A percentile compares a stretch with the other conserved stretches of the same genome.
These are phyloP conservation scores for Intubia oerlemansii DNA, from an alignment of 2,329 filamentous ascomycete species.

Conservation along the genomic window DNA sequence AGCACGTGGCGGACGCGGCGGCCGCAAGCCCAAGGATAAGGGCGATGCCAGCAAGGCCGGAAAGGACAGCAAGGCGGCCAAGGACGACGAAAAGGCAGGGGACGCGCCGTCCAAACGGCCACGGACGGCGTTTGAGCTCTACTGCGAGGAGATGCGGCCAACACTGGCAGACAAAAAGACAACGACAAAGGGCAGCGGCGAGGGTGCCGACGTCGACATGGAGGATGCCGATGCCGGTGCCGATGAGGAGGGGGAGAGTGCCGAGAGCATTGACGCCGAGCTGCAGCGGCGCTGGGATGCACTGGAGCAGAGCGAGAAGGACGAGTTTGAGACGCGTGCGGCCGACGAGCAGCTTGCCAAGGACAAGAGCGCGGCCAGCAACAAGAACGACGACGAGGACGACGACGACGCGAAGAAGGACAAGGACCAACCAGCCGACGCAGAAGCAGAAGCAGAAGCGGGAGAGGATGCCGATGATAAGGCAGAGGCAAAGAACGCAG, in stretches of 20 bases:
- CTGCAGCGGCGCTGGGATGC: slow-evolving; percentile 32
- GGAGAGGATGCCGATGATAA: slow-evolving; percentile 2
- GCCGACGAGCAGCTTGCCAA: slow-evolving; percentile 17
- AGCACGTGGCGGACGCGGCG: slow-evolving; percentile 6
- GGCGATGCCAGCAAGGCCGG: slow-evolving; percentile 10
- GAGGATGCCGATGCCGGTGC: slow-evolving; percentile 9
- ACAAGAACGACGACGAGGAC: slow-evolving; percentile 12
- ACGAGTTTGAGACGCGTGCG: slow-evolving; percentile 23
- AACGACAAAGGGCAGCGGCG: slow-evolving; percentile 16
- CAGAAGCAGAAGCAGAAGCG: slow-evolving; percentile 2
- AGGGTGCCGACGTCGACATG: slow-evolving; percentile 18
- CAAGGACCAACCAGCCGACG: slow-evolving; percentile 1
- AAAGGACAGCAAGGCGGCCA: slow-evolving; percentile 2
- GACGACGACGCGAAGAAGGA: slow-evolving; percentile 6
- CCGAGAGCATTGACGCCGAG: slow-evolving; percentile 25
- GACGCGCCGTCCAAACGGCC: slow-evolving; percentile 14
- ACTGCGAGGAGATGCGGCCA: slow-evolving; percentile 27
- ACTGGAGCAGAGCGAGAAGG: slow-evolving; percentile 25
- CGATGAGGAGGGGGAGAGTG: slow-evolving; percentile 3
- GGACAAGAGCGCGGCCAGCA: slow-evolving; percentile 23
- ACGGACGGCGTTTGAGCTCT: slow-evolving; percentile 26
- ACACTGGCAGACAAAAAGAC: slow-evolving; percentile 19
- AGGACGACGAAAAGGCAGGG: neutral
- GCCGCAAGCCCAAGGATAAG: slow-evolving; percentile 15
- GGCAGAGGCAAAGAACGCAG: neutral